Evolutionary conservation across 768 basidiomycete species (phyloP).

Genomic region (Rhodocollybia butyracea): DNA sequence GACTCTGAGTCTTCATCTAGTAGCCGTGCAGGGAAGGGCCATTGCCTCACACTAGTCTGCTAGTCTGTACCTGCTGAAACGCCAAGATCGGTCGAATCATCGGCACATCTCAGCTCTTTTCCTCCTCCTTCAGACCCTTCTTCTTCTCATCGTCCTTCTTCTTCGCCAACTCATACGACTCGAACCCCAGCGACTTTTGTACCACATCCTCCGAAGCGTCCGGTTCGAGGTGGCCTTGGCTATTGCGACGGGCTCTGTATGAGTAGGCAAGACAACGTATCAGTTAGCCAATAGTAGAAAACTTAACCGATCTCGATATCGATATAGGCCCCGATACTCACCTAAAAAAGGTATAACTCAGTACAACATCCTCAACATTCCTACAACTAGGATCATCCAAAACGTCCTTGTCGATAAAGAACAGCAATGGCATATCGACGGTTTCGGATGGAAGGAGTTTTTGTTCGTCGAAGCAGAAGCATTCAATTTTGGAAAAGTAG

Average conservation of each 20-base stretch:
- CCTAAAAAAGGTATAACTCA: constrained; percentile 99
- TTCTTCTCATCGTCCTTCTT: constrained; percentile 18
- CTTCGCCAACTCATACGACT: constrained; percentile 52
- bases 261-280: background rate
- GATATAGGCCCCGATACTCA: too few species aligned
- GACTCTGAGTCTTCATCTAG: too few species aligned
- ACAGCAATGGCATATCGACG: constrained; percentile 96
- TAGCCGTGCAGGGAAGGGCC: too few species aligned
- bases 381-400: constrained; percentile 88
- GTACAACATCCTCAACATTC: constrained; percentile 84
- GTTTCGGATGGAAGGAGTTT: constrained; percentile 92
- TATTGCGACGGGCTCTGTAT: constrained; percentile 79
- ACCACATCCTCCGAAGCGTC: constrained; percentile 82
- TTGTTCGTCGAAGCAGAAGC: constrained; percentile 99
- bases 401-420: constrained; percentile 98
- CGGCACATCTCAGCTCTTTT: background rate
- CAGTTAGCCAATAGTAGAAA: too few species aligned
- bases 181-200: constrained; percentile 78
- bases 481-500: constrained; percentile 99
- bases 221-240: constrained; percentile 83
- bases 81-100: too few species aligned
- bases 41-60: too few species aligned
- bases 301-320: too few species aligned
- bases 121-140: background rate
- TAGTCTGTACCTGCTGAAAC: too few species aligned